Evolutionary conservation across 352 stramenopile genomes (phyloP), one percentile per base, ranked within the genome.

Genomic region (Saprolegnia diclina): DNA sequence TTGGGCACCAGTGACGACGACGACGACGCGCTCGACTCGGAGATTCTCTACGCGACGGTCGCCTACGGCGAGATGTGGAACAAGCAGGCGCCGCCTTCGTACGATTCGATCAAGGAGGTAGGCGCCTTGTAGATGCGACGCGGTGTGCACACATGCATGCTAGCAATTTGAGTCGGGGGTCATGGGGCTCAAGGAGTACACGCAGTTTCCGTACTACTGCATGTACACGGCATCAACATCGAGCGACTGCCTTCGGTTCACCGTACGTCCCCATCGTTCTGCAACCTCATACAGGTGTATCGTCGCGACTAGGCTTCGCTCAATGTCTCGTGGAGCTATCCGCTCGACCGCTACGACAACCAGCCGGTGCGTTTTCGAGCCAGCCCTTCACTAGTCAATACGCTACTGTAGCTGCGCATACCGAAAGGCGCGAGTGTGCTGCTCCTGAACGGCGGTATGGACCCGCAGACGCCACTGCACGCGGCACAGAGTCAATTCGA

Each of bases 401-500:
- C 26, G 5, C 4, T 9, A 42, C 35, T 9, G 5, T 29, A 63
- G 55, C 24, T 63, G 7, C 66, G 29, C 2, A 77, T 83, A 21
- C 74, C 78, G 4, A 56, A 16, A 6, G 61, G 76, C 7, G 71
- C 76, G 1, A 84, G 75, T 46, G 78, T 85, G 19, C 35, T 88
- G 4, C 21, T 88, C 16, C 21, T 88, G 35, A 86, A 74, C 52
- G 59, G 74, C 29, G 84, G 77, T 35, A 18, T 88, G 32, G 77
- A 85, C 29, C 71, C 78, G 1, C 73, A 82, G 67, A 83, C 77
- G 4, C 77, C 76, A 4, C 67, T 82, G 61, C 78, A 79, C 50
- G 85, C 78, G n/a, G 78, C 80, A 4, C 66, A 80, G 32, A 71
- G 64, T 6, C 66, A 81, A 5, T 50, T 76, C 1, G 38, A 73